phyloP scores from a whole-genome alignment of 2,329 filamentous ascomycete genomes.

The Fusarium hainanense region DNA sequence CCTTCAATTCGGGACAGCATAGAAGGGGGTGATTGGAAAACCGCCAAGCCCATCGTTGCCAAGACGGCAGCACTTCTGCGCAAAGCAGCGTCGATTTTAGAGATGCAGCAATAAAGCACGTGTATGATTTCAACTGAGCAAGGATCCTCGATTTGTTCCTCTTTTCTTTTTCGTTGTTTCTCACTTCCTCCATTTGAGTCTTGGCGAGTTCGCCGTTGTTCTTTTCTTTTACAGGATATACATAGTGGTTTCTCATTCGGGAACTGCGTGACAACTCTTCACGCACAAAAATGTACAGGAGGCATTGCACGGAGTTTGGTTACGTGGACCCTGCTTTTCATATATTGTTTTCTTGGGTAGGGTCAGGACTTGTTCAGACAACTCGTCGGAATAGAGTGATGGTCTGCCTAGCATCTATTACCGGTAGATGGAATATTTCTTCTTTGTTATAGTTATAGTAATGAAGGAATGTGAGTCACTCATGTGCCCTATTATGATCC shows the following conservation, averaged over 20 bases:
- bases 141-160: slow-evolving; percentile 15
- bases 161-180: slow-evolving; percentile 12
- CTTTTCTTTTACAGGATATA: slow-evolving; percentile 35
- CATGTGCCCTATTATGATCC: slow-evolving; percentile 6
- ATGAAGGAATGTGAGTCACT: slow-evolving; percentile 36
- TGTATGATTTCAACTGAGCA: slow-evolving; percentile 33
- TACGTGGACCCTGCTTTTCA: slow-evolving; percentile 35
- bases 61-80: slow-evolving; percentile 77
- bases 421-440: slow-evolving; percentile 18
- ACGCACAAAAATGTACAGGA: slow-evolving; percentile 44
- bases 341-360: slow-evolving; percentile 37
- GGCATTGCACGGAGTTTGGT: slow-evolving; percentile 53
- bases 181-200: slow-evolving; percentile 19
- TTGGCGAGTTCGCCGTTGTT: slow-evolving; percentile 28
- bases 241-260: slow-evolving; percentile 31
- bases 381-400: slow-evolving; percentile 30
- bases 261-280: slow-evolving; percentile 29
- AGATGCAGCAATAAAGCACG: slow-evolving; percentile 36
- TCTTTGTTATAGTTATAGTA: slow-evolving; percentile 37
- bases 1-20: slow-evolving; percentile 88
- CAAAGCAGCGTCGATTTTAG: slow-evolving; percentile 62
- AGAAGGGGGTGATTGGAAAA: slow-evolving; percentile 74
- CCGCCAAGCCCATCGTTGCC: slow-evolving; percentile 74
- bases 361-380: slow-evolving; percentile 27
- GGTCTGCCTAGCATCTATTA: slow-evolving; percentile 1